Base-by-base conservation (phyloP, 1,284 basidiomycete species). In the Boletus holoroseus region DNA sequence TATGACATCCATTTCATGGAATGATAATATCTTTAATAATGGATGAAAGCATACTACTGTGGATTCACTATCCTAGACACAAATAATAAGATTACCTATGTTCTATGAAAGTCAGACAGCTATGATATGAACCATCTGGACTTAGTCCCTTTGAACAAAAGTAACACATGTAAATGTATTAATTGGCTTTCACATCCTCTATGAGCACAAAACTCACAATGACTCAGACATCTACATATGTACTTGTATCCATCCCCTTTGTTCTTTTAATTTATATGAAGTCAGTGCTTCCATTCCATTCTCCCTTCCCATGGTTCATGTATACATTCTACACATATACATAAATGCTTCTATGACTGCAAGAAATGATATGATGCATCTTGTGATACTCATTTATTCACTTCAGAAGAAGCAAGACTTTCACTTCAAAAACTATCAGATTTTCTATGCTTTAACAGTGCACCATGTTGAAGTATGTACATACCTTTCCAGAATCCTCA, bases 351-450 rank as follows among this genome's bases (percentile, higher is more conserved):
- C n/a, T n/a, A n/a, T n/a, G 2, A 30, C 7, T 26, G 7, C 18
- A 28, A 9, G 2, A 26, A 16, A 26, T 16, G n/a, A 22, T 22
- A 26, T 5, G 9, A 26, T n/a, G 6, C 2, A 15, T 50, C 3
- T 26, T 22, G 7, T 32, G 12, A 35, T 13, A 12, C 6, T 18
- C 27, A 30, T 32, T 7, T 11, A 4, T 41, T 30, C 12, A 20
- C 12, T n/a, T 20, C 16, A n/a, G 12, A 28, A n/a, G 45, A n/a
- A 22, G 5, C 3, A 15, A 5, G 40, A 7, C 2, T 38, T 28
- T 34, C 34, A 48, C 11, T n/a, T 61, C 62, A 28, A 16, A 35
- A 37, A 35, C 2, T 5, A 36, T 51, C 8, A 56, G 22, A 22
- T 34, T 24, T 22, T 6, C 31, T 22, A 5, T 28, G 1, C 2